These are phyloP conservation scores for Wolfiporia cocos DNA, from an alignment of 1,284 basidiomycete species.

Conservation along the genomic window DNA sequence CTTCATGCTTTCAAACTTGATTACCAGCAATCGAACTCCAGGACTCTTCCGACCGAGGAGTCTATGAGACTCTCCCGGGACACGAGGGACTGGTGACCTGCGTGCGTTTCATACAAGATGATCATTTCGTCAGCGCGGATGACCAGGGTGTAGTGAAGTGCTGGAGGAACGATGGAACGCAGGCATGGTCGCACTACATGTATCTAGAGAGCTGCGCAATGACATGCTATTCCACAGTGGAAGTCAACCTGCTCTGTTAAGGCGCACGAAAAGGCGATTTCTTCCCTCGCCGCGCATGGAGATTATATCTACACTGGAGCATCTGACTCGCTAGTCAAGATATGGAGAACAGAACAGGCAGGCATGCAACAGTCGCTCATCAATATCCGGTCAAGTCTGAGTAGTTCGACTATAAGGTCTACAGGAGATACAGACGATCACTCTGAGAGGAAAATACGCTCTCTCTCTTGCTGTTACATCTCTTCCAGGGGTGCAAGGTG, in stretches of 20 bases:
- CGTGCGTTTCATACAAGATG: slow-evolving; percentile 52
- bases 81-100: slow-evolving; percentile 76
- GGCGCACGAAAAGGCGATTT: slow-evolving; percentile 69
- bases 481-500: slow-evolving; percentile 68
- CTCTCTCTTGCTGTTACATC: slow-evolving; percentile 59
- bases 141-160: slow-evolving; percentile 56
- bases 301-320: slow-evolving; percentile 65
- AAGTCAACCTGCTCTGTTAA: slow-evolving; percentile 31
- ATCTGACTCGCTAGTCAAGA: slow-evolving; percentile 71
- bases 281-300: slow-evolving; percentile 46
- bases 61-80: slow-evolving; percentile 66
- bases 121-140: slow-evolving; percentile 65
- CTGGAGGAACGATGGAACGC: slow-evolving; percentile 41
- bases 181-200: slow-evolving; percentile 29
- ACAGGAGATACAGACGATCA: slow-evolving; percentile 52
- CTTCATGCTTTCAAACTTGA: too few species aligned
- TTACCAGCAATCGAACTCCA: slow-evolving; percentile 18
- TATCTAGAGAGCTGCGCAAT: slow-evolving; percentile 11
- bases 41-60: slow-evolving; percentile 46
- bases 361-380: slow-evolving; percentile 27
- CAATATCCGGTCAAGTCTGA: too few species aligned
- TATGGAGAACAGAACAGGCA: slow-evolving; percentile 48
- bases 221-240: slow-evolving; percentile 43
- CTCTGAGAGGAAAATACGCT: slow-evolving; percentile 68
- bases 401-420: too few species aligned